Conservation (phyloP, 345 rosid genomes). For the Trapa incisa region DNA sequence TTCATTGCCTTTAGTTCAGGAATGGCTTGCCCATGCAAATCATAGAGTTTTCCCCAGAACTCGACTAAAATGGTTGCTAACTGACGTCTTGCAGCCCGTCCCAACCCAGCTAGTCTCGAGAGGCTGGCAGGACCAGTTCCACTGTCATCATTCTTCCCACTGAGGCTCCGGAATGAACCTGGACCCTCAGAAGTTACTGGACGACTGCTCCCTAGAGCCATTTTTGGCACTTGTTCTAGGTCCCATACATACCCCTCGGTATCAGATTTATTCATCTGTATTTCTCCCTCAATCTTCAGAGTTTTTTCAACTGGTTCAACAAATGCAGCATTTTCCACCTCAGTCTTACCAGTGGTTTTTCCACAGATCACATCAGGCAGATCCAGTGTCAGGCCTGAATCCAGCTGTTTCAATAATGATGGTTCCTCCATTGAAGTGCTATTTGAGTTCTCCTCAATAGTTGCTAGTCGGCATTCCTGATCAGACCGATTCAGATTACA, state of each 20-base stretch:
- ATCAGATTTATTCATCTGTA: conserved; percentile 40
- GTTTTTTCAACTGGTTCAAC: conserved; percentile 41
- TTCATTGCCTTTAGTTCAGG: conserved; percentile 55
- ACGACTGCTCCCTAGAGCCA: conserved; percentile 33
- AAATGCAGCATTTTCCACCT: conserved; percentile 24
- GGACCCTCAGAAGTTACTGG: conserved; percentile 57
- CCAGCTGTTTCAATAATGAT: conserved; percentile 4
- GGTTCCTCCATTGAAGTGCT: conserved; percentile 15
- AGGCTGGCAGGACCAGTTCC: conserved; percentile 87
- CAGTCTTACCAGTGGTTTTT: conserved; percentile 24
- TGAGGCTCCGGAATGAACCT: conserved; percentile 69
- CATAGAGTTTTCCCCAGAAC: conserved; percentile 88
- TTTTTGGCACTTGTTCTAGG: conserved; percentile 49
- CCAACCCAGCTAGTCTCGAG: conserved; percentile 86
- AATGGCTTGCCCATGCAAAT: conserved; percentile 63
- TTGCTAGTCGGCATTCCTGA: conserved; percentile 28
- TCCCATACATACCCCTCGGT: conserved; percentile 56
- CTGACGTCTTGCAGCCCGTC: conserved; percentile 91
- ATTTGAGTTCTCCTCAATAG: conserved; percentile 33
- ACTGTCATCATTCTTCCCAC: conserved; percentile 69
- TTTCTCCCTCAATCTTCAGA: conserved; percentile 32
- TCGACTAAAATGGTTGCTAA: conserved; percentile 64
- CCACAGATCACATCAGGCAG: conserved; percentile 25
- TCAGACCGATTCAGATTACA: conserved; percentile 44
- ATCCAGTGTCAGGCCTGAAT: conserved; percentile 7